Conservation (phyloP, 345 rosid genomes). For the Rubroshorea leprosula region DNA sequence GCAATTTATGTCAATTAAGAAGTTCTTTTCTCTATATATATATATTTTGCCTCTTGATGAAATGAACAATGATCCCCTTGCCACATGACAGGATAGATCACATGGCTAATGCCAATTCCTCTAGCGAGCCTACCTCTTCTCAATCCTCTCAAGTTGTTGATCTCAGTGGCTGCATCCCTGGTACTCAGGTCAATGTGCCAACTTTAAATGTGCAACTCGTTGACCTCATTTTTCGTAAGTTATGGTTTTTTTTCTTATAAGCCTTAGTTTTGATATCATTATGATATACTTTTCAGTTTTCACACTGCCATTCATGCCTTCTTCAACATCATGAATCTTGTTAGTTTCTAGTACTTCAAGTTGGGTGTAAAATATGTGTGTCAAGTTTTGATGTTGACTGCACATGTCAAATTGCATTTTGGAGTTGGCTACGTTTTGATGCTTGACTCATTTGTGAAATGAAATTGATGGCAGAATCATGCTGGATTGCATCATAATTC, state of each 20-base stretch:
- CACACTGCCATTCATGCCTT: neutral
- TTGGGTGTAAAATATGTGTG: too few relatives aligned
- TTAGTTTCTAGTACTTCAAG: neutral
- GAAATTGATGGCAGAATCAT: too few relatives aligned
- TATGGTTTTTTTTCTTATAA: neutral
- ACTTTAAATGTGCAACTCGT: conserved; percentile 62
- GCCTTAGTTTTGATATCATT: neutral
- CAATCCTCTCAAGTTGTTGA: conserved; percentile 44
- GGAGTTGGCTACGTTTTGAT: too few relatives aligned
- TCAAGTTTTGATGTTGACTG: too few relatives aligned
- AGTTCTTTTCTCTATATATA: conserved; percentile 45
- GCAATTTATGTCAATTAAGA: conserved; percentile 47
- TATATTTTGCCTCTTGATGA: conserved; percentile 35
- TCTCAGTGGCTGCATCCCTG: conserved; percentile 63
- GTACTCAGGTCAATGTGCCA: conserved; percentile 62
- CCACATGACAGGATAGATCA: conserved; percentile 14
- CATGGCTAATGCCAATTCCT: conserved; percentile 15
- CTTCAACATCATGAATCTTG: neutral
- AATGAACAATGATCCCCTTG: conserved; percentile 15
- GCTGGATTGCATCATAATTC: too few relatives aligned
- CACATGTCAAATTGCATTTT: too few relatives aligned
- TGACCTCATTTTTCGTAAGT: too few relatives aligned
- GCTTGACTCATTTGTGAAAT: too few relatives aligned
- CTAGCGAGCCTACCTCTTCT: conserved; percentile 28
- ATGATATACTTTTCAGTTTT: neutral